Evolutionary conservation across 768 basidiomycete species (phyloP).

Genomic region (Termitomyces sp.): DNA sequence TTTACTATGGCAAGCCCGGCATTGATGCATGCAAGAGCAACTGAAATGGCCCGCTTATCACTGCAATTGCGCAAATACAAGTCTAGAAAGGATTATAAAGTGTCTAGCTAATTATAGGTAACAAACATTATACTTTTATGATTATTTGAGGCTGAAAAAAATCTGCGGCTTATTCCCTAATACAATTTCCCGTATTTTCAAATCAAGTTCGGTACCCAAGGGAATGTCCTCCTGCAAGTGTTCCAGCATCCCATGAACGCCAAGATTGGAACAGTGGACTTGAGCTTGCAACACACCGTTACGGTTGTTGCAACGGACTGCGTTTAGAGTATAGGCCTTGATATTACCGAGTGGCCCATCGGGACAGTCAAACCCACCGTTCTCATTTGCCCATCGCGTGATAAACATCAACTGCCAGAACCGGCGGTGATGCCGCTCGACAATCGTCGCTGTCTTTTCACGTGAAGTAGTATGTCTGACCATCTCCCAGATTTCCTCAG

Average conservation of each 20-base stretch:
- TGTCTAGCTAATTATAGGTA: not conserved
- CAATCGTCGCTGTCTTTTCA: conserved; percentile 29
- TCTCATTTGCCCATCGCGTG: conserved; percentile 29
- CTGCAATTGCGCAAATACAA: no score
- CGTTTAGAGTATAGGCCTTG: conserved; percentile 11
- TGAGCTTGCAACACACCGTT: not conserved
- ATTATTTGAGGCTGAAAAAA: not conserved
- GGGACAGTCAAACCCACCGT: not conserved
- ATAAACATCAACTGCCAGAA: conserved; percentile 35
- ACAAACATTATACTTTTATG: not conserved
- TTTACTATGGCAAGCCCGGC: no score
- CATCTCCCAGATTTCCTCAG: conserved; percentile 40
- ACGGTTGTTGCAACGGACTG: not conserved
- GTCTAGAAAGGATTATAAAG: not conserved
- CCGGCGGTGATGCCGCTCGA: conserved; percentile 23
- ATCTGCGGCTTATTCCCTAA: not conserved
- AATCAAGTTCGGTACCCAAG: not conserved
- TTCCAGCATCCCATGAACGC: not conserved
- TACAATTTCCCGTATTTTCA: not conserved
- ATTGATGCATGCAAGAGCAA: no score
- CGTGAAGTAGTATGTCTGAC: conserved; percentile 28
- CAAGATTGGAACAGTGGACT: not conserved
- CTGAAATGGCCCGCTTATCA: no score
- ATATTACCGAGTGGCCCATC: not conserved
- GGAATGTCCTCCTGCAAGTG: not conserved